A percentile compares a stretch with the other conserved stretches of the same genome.
phyloP scores from a whole-genome alignment of 1,139 yeast species.

The Tardiomyces digboiensis region DNA sequence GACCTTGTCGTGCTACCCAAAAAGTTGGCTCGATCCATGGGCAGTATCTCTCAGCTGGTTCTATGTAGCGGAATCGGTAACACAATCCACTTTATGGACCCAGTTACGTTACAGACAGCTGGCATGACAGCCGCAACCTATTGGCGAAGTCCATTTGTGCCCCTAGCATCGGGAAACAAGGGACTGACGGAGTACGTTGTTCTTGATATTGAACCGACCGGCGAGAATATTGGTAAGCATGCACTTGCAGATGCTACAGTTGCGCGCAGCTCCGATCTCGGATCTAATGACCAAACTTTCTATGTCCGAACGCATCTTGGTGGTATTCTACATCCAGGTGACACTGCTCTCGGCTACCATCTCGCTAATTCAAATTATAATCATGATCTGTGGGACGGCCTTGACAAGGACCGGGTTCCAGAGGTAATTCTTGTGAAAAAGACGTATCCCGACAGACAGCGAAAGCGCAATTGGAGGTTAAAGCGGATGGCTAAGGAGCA shows the following conservation, averaged over 20 bases:
- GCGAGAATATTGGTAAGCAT: constrained; percentile 67
- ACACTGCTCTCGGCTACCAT: constrained; percentile 86
- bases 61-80: constrained; percentile 79
- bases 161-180: constrained; percentile 49
- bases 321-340: constrained; percentile 92
- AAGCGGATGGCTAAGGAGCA: constrained; percentile 98
- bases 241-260: constrained; percentile 88
- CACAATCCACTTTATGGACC: constrained; percentile 78
- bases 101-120: constrained; percentile 68
- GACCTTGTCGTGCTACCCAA: constrained; percentile 88
- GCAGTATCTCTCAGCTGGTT: constrained; percentile 76
- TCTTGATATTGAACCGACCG: constrained; percentile 90
- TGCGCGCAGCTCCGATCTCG: constrained; percentile 79
- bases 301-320: constrained; percentile 88
- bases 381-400: constrained; percentile 70
- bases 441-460: constrained; percentile 69
- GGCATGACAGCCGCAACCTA: constrained; percentile 69
- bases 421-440: constrained; percentile 93
- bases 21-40: constrained; percentile 73
- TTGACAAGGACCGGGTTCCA: constrained; percentile 57
- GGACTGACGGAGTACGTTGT: constrained; percentile 86
- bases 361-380: constrained; percentile 79
- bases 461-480: constrained; percentile 88
- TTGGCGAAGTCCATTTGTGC: constrained; percentile 81
- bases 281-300: constrained; percentile 70